Percentiles rank a stretch among this genome's conserved stretches.
Conservation (phyloP, 163 green algal species). For the Scenedesmus sp. region DNA sequence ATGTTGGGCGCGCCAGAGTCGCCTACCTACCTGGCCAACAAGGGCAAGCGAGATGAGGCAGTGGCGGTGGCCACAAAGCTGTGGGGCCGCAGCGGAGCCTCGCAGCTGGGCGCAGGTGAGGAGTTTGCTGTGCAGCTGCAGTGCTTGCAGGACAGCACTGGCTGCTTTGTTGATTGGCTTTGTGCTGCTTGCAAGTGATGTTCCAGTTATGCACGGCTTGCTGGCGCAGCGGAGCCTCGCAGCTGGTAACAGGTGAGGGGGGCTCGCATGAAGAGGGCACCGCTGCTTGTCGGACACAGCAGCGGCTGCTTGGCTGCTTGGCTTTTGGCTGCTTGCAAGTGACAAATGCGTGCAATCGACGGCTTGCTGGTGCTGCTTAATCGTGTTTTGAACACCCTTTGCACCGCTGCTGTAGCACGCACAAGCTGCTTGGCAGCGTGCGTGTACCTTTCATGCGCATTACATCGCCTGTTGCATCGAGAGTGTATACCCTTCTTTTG, state of each 20-base stretch:
- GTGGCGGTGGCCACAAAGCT: constrained; percentile 70
- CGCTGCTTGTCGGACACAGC: too few relatives aligned
- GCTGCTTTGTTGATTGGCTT: background rate
- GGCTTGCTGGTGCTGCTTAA: background rate
- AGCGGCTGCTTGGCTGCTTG: background rate
- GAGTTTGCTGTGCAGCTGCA: background rate
- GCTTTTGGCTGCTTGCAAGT: background rate
- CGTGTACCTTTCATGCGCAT: background rate
- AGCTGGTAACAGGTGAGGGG: constrained; percentile 51
- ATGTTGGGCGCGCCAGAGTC: constrained; percentile 86
- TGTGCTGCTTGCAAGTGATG: too few relatives aligned
- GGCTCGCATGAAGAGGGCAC: too few relatives aligned
- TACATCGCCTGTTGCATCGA: background rate
- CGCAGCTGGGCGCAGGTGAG: constrained; percentile 56
- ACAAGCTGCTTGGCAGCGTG: background rate
- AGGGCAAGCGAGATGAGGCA: constrained; percentile 69
- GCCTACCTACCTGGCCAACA: constrained; percentile 82
- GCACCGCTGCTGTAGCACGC: background rate
- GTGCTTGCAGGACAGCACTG: background rate
- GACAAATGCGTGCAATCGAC: background rate
- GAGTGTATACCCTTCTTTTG: background rate
- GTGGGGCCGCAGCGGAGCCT: constrained; percentile 75
- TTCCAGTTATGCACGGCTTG: constrained; percentile 70
- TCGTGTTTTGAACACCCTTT: background rate
- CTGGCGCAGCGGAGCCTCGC: constrained; percentile 62